Base-by-base conservation (phyloP, 805 yeast genomes). In the Candida sakaeoensis region DNA sequence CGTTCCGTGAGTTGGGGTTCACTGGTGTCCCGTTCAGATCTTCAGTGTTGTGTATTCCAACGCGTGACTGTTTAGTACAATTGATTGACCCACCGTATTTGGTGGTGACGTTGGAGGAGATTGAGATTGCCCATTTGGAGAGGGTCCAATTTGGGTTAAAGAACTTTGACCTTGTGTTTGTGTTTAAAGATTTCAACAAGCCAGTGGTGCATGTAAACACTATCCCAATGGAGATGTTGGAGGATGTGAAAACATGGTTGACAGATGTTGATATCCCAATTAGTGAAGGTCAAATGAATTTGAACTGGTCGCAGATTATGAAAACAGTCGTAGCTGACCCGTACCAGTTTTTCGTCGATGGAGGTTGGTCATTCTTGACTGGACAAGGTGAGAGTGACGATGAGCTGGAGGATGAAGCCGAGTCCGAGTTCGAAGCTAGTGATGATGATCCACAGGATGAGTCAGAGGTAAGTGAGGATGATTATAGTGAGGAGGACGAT, bases 1-100 rank as follows among this genome's bases (percentile, higher is more conserved):
- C 99, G 26, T 88, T 93, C 69, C 79, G 96, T 58, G 98, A 93
- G 57, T 75, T 93, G 41, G 99, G 98, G 21, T 93, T 93, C 76
- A 86, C 81, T 50, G 99, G 99, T 76, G 99, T 93, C 19, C 98
- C 99, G 28, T 85, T 83, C 62, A 77, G 98, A 57, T 86, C 97
- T 6, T 85, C 95, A 12, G 96, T 93, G 13, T 80, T 83, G 54
- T 83, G 96, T 74, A 85, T 91, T 80, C 99, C 99, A 37, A 90
- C 98, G 0, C 82, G 98, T 56, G 98, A 93, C 60, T 93, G 98
- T 72, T 74, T 93, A 53, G 85, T 93, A 35, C 98, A 91, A 67
- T 74, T 93, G 47, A 77, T 89, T 45, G 99, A 93, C 56, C 91
- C 96, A 4, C 99, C 99, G 37, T 93, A 90, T 58, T 68, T 90